These are phyloP conservation scores for Singerocomus inundabilis DNA, from an alignment of 1,284 basidiomycete species.

Conservation along the genomic window DNA sequence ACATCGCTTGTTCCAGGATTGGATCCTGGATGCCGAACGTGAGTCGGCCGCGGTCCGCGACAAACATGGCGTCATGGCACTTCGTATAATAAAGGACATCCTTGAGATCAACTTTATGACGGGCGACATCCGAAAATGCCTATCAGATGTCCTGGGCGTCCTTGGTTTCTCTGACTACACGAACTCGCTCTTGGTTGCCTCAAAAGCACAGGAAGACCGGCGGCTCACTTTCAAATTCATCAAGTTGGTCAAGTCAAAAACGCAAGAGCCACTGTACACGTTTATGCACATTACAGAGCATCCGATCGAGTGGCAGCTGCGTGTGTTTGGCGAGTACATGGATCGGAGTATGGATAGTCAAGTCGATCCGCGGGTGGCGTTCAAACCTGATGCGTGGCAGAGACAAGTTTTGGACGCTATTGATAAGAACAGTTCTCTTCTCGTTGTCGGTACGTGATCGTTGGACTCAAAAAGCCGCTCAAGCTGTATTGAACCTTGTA, in stretches of 20 bases:
- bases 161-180: conserved; percentile 48
- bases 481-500: neutral
- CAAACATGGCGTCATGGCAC: conserved; percentile 41
- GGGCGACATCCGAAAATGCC: conserved; percentile 35
- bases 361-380: conserved; percentile 55
- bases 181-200: conserved; percentile 23
- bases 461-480: neutral
- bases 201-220: conserved; percentile 32
- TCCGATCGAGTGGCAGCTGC: conserved; percentile 62
- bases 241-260: conserved; percentile 50
- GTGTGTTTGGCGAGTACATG: conserved; percentile 70
- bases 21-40: conserved; percentile 46
- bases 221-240: conserved; percentile 53
- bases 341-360: conserved; percentile 66
- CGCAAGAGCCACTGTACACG: conserved; percentile 38
- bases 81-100: conserved; percentile 48
- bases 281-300: conserved; percentile 60
- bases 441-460: conserved; percentile 56
- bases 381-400: conserved; percentile 72
- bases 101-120: conserved; percentile 40
- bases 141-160: conserved; percentile 40
- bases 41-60: conserved; percentile 42
- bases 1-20: conserved; percentile 49
- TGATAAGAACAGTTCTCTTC: conserved; percentile 55
- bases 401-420: conserved; percentile 61